phyloP scores from a whole-genome alignment of 208 protist genomes.

The Wallacemonas sp. region DNA sequence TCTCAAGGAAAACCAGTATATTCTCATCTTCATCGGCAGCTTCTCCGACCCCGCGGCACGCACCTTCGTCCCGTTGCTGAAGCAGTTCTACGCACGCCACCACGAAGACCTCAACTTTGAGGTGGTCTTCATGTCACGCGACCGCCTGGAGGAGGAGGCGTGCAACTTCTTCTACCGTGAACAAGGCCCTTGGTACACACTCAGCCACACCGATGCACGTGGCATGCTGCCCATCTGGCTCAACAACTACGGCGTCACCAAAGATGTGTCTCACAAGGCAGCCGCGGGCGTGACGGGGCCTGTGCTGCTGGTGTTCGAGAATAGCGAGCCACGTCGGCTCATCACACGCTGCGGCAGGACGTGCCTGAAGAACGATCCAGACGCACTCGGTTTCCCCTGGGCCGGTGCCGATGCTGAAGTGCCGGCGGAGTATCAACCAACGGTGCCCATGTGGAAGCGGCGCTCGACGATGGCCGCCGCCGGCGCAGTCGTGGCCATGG shows the following conservation, averaged over 20 bases:
- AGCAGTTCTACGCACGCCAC: conserved; percentile 24
- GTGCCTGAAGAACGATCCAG: not conserved
- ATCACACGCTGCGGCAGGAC: conserved; percentile 1
- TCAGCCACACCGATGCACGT: not conserved
- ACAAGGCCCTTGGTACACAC: conserved; percentile 1
- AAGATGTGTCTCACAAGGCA: not conserved
- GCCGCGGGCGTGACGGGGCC: not conserved
- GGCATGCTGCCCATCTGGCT: conserved; percentile 3
- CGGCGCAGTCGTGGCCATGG: not conserved
- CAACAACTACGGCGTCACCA: conserved; percentile 3
- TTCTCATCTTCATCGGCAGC: conserved; percentile 50
- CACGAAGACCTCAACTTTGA: conserved; percentile 26
- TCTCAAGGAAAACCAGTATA: conserved; percentile 23
- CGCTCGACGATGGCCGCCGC: not conserved
- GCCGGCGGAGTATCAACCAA: not conserved
- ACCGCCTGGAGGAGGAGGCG: conserved; percentile 24
- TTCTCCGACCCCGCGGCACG: conserved; percentile 52
- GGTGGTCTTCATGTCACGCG: conserved; percentile 45
- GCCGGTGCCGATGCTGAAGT: not conserved
- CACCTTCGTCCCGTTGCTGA: conserved; percentile 46
- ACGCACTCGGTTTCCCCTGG: conserved; percentile 5
- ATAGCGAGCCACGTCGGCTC: not conserved
- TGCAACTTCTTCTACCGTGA: not conserved
- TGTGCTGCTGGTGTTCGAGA: conserved; percentile 7
- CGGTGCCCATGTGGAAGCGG: not conserved